phyloP scores from a whole-genome alignment of 2,329 filamentous ascomycete genomes.

The Phoma sp. region DNA sequence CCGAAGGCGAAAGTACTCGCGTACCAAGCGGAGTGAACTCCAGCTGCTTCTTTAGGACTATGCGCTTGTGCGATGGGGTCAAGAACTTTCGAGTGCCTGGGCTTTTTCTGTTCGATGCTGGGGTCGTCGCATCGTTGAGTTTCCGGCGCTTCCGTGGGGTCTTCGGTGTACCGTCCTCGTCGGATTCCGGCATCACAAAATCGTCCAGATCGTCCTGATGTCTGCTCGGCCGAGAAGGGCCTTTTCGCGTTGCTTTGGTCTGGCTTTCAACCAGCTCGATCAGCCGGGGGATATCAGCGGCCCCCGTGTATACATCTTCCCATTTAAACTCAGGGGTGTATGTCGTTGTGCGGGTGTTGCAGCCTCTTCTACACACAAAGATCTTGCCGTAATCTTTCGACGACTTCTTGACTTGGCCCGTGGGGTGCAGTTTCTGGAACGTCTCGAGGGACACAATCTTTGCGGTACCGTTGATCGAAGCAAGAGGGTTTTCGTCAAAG shows the following conservation, averaged over 20 bases:
- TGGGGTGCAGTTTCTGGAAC: conserved; percentile 75
- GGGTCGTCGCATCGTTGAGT: conserved; percentile 52
- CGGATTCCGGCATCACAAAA: conserved; percentile 54
- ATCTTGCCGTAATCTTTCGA: conserved; percentile 81
- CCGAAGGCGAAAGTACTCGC: conserved; percentile 78
- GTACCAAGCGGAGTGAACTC: conserved; percentile 97
- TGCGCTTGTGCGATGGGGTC: conserved; percentile 71
- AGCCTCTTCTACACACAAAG: conserved; percentile 88
- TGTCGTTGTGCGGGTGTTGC: conserved; percentile 84
- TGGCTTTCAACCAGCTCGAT: conserved; percentile 72
- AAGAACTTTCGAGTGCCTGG: conserved; percentile 61
- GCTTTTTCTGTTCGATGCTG: conserved; percentile 55
- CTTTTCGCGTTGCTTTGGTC: conserved; percentile 75
- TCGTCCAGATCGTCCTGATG: conserved; percentile 51
- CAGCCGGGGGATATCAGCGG: conserved; percentile 70
- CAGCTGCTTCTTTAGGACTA: conserved; percentile 83
- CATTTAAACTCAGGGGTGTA: conserved; percentile 93
- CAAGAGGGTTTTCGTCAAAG: conserved; percentile 85
- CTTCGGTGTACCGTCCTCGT: conserved; percentile 50
- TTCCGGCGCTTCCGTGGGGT: conserved; percentile 60
- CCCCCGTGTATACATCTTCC: conserved; percentile 82
- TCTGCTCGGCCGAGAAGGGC: conserved; percentile 43
- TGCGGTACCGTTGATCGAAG: conserved; percentile 90
- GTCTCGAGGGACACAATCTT: conserved; percentile 74
- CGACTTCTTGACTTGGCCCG: conserved; percentile 74